Conservation (phyloP, 169 alveolate species). For the Eimeria sp. region DNA sequence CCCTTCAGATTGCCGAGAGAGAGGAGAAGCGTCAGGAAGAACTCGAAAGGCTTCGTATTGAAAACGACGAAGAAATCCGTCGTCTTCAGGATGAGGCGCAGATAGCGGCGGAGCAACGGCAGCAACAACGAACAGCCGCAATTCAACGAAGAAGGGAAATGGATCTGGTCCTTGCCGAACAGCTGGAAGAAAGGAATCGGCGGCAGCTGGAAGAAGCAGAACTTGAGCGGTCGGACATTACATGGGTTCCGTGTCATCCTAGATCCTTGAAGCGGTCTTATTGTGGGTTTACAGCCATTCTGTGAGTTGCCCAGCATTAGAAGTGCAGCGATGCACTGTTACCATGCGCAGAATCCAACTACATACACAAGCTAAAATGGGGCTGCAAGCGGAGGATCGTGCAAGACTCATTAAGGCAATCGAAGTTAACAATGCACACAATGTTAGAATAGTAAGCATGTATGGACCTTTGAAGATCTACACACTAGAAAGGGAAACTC, state of each 20-base stretch:
- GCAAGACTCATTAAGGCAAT: conserved; percentile 29
- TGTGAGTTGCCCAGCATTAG: not conserved
- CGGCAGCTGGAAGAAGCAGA: conserved; percentile 61
- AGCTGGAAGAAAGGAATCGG: conserved; percentile 5
- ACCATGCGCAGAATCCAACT: conserved; percentile 28
- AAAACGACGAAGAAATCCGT: conserved; percentile 21
- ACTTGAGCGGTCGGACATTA: conserved; percentile 50
- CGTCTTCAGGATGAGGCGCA: conserved; percentile 56
- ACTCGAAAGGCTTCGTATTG: conserved; percentile 37
- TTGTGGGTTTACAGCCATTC: not conserved
- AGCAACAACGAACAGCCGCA: conserved; percentile 15
- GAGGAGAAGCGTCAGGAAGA: conserved; percentile 34
- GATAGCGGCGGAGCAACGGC: conserved; percentile 48
- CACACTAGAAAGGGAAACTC: not conserved
- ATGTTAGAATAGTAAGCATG: conserved; percentile 31
- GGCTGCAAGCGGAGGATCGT: conserved; percentile 45
- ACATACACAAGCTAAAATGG: conserved; percentile 36
- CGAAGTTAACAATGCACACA: conserved; percentile 24
- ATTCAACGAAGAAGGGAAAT: conserved; percentile 48
- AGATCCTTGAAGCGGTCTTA: not conserved
- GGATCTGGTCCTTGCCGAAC: conserved; percentile 42
- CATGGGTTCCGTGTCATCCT: not conserved
- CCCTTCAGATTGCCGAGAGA: conserved; percentile 25
- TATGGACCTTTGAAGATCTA: not conserved
- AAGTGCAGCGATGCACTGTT: not conserved